Percentiles rank a stretch among this genome's conserved stretches.
phyloP scores from a whole-genome alignment of 495 filamentous ascomycete genomes.

The Hypoxylon perforatum region DNA sequence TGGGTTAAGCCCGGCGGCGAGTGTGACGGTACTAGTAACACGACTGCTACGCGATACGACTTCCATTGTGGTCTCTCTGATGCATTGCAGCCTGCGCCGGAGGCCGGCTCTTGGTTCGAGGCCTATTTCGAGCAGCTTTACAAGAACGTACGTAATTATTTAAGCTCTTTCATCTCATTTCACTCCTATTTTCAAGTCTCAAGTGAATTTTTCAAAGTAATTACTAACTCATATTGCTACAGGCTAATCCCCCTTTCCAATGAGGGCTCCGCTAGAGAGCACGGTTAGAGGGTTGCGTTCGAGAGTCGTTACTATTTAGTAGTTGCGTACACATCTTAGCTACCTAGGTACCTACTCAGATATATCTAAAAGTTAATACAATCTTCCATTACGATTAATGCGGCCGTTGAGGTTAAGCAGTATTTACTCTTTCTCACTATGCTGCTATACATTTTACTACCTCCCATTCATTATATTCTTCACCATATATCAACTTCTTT shows the following conservation, averaged over 20 bases:
- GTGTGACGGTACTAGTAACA: slow-evolving; percentile 74
- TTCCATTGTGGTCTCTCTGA: slow-evolving; percentile 67
- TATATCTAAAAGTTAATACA: too few species aligned
- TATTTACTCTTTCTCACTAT: neutral
- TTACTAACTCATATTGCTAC: too few species aligned
- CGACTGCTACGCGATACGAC: slow-evolving; percentile 67
- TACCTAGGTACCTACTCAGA: too few species aligned
- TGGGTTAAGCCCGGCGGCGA: slow-evolving; percentile 86
- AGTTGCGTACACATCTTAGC: too few species aligned
- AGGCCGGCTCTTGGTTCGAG: slow-evolving; percentile 78
- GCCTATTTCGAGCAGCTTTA: slow-evolving; percentile 75
- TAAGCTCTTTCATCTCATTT: too few species aligned
- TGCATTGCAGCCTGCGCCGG: slow-evolving; percentile 66
- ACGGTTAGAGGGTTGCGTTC: neutral
- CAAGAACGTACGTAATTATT: too few species aligned
- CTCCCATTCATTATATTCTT: neutral
- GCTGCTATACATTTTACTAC: neutral
- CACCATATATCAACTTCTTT: too few species aligned
- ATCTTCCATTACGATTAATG: too few species aligned
- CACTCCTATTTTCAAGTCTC: too few species aligned
- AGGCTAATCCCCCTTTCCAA: slow-evolving; percentile 63
- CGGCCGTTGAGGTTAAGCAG: too few species aligned
- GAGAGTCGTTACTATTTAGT: too few species aligned
- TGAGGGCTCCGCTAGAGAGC: slow-evolving; percentile 36
- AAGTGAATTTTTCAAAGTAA: too few species aligned